Base-by-base conservation (phyloP, 768 basidiomycete genomes). In the Russula foetens region DNA sequence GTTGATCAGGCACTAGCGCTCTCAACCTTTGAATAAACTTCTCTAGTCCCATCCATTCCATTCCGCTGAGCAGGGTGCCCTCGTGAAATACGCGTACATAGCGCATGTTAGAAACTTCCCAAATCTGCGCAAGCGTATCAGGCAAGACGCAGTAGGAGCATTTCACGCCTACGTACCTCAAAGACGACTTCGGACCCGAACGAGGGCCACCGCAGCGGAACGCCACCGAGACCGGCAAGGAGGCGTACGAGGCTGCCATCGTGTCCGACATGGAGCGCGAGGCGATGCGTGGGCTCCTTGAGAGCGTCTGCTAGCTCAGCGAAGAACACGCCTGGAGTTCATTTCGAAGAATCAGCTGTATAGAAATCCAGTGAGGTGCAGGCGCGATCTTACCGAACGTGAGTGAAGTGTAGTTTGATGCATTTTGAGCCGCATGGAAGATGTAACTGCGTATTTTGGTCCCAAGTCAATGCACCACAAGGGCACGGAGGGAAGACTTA, bases 71-170 rank as follows among this genome's bases (percentile, higher is more conserved):
- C 1, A 74, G 73, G 1, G 72, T 73, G 3, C 79, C 79, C 63
- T 79, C 78, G 47, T 79, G 73, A 35, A 80, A 58, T 28, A 80
- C 72, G 12, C 79, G 73, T 21, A 80, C 75, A 48, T 76, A 79
- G 7, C 60, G 65, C 33, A 45, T 56, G 2, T 44, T 55, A 8
- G 46, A 14, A 28, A 62, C 64, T 8, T 71, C 69, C 78, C 78
- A 80, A 21, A 79, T 74, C 78, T 80, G 23, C 14, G 41, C 7
- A 41, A 14, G 9, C 17, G 44, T 29, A 54, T 55, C 44, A 55
- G 15, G n/a, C 15, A 43, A 15, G 47, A 17, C n/a, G 6, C n/a
- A 7, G 7, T 1, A 12, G 4, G 7, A 39, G 26, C 15, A 12
- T 19, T 12, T 11, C 15, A 15, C 9, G 5, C 15, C 23, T 3